Evolutionary conservation across 768 basidiomycete genomes (phyloP).

Genomic region (Lentinula boryana): DNA sequence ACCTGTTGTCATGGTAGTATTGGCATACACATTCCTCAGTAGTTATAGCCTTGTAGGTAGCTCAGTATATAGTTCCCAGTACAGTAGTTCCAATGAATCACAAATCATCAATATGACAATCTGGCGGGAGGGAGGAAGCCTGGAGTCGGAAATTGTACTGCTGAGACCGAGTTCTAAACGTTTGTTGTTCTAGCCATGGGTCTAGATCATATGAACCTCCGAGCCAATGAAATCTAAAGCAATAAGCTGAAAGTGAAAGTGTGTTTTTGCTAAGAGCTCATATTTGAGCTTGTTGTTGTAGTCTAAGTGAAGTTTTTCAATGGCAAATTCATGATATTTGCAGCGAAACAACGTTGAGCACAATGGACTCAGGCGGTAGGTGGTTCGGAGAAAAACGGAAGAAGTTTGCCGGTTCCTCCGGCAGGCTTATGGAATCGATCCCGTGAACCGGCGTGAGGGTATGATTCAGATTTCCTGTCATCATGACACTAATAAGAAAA

Average conservation of each 20-base stretch:
- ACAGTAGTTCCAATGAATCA: not conserved
- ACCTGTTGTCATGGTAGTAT: not conserved
- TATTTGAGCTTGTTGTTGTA: not conserved
- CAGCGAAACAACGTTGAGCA: no score
- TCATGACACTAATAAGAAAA: not conserved
- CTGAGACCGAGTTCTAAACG: not conserved
- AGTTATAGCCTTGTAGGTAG: no score
- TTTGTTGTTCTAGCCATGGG: not conserved
- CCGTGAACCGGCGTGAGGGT: not conserved
- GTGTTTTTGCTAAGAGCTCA: not conserved
- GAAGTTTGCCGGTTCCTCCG: not conserved
- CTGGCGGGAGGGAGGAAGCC: not conserved
- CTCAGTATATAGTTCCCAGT: not conserved
- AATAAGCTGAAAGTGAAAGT: not conserved
- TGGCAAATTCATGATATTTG: no score
- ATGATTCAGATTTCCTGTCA: not conserved
- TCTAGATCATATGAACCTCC: not conserved
- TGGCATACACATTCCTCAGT: not conserved
- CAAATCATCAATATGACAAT: no score
- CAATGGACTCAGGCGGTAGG: no score
- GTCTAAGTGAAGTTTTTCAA: no score
- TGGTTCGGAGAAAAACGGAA: not conserved
- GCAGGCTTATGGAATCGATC: not conserved
- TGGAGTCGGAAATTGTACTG: not conserved
- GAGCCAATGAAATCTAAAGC: not conserved